A percentile compares a stretch with the other conserved stretches of the same genome.
phyloP scores from a whole-genome alignment of 2,329 filamentous ascomycete genomes.

The Stachybotrys echinatus region DNA sequence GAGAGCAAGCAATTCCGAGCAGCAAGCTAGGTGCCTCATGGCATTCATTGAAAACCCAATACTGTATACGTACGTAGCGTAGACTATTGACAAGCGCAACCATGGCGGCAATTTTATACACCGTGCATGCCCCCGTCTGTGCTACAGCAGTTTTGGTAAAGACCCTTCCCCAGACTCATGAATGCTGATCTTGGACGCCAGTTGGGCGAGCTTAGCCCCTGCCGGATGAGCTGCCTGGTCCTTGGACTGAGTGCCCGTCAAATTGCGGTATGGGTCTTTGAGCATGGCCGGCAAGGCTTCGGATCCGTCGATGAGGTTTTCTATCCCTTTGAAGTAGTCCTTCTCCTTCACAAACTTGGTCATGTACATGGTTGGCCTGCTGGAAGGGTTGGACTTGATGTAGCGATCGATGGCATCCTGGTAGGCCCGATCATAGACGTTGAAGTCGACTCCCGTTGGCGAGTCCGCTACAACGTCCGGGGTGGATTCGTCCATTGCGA shows the following conservation, averaged over 20 bases:
- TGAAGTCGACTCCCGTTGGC: slow-evolving; percentile 75
- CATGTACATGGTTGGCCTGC: slow-evolving; percentile 40
- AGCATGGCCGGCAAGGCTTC: slow-evolving; percentile 2
- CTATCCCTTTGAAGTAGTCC: slow-evolving; percentile 31
- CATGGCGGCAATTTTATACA: no score
- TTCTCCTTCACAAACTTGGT: slow-evolving; percentile 43
- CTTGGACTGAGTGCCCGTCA: slow-evolving; percentile 1
- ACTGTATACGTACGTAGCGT: no score
- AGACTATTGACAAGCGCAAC: no score
- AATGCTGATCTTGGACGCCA: slow-evolving; percentile 12
- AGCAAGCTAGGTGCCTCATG: no score
- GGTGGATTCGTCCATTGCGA: slow-evolving; percentile 30
- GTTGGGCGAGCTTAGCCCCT: slow-evolving; percentile 13
- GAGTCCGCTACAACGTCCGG: slow-evolving; percentile 69
- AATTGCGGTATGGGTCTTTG: not conserved
- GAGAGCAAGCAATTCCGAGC: no score
- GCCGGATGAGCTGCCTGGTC: slow-evolving; percentile 8
- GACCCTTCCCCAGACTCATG: not conserved
- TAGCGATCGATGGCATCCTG: slow-evolving; percentile 68
- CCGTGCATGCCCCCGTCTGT: no score
- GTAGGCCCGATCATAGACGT: slow-evolving; percentile 87
- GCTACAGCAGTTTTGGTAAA: not conserved
- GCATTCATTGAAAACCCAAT: no score
- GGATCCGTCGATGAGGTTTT: slow-evolving; percentile 29
- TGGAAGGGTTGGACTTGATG: slow-evolving; percentile 47